Conservation (phyloP, 352 stramenopile genomes). For the Pythium phragmiticola region DNA sequence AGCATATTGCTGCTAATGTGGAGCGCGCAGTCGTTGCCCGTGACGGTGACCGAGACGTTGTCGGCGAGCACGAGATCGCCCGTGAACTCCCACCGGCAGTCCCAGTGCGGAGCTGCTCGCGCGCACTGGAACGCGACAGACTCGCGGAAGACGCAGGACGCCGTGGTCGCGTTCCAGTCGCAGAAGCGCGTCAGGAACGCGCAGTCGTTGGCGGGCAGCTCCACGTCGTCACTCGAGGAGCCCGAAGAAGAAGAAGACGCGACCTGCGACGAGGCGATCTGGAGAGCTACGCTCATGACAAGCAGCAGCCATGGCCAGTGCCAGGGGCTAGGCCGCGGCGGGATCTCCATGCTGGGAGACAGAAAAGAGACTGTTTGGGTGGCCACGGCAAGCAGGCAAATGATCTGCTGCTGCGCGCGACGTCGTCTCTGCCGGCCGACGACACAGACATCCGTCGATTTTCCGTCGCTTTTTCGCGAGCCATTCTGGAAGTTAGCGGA, state of each 20-base stretch:
- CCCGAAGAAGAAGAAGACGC: background rate
- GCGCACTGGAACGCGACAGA: slow-evolving; percentile 46
- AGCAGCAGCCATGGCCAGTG: background rate
- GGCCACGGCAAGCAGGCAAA: too few species aligned
- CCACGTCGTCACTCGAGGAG: background rate
- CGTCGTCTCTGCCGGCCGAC: background rate
- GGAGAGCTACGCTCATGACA: background rate
- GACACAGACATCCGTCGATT: slow-evolving; percentile 1
- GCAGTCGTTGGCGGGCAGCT: slow-evolving; percentile 31
- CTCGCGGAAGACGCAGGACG: slow-evolving; percentile 47
- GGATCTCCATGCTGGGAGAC: too few species aligned
- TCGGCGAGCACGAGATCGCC: slow-evolving; percentile 48
- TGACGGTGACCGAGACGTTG: slow-evolving; percentile 36
- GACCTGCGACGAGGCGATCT: background rate
- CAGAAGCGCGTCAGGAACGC: slow-evolving; percentile 42
- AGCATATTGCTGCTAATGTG: slow-evolving; percentile 59
- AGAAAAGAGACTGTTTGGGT: too few species aligned
- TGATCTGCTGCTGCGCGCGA: too few species aligned
- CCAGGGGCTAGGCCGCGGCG: background rate
- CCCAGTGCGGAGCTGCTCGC: background rate
- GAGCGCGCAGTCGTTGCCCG: slow-evolving; percentile 55
- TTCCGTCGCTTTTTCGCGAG: slow-evolving; percentile 2
- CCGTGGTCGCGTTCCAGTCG: slow-evolving; percentile 44
- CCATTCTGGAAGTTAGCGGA: slow-evolving; percentile 6
- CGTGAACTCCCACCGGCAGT: slow-evolving; percentile 62